Base-by-base conservation (phyloP, 2,329 filamentous ascomycete genomes). In the Calonectria pseudoturangicola region DNA sequence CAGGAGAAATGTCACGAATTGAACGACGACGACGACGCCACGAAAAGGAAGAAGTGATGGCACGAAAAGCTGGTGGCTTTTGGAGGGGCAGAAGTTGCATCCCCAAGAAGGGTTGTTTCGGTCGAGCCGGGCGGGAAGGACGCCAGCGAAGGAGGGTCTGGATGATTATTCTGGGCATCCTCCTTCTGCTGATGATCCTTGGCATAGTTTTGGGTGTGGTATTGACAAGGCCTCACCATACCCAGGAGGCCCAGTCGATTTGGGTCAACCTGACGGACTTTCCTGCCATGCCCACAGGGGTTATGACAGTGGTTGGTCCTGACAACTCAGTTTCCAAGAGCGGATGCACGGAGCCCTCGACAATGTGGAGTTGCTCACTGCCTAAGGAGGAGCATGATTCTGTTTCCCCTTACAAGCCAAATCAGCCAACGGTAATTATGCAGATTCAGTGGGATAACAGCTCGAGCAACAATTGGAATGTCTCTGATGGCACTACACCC, bases 231-330 rank as follows among this genome's bases (percentile, higher is more conserved):
- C 76, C 75, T 15, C 77, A 80, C 21, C 41, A 71, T n/a, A 51
- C 76, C 12, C 50, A 75, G n/a, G 76, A 78, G 63, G 65, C 75
- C 10, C 84, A 84, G n/a, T 87, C 86, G 1, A 86, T 87, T 65
- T 98, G 95, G 93, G 88, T 98, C 70, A 98, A 98, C 81, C 83
- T 97, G 73, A 97, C 96, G 1, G 92, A 92, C 64, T 98, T 94
- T 77, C 96, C 96, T 21, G 93, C 95, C 0, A 94, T 98, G 79
- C 95, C 94, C 2, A 96, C 94, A 0, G 96, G 96, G 0, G 89
- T 96, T 21, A 89, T 94, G 73, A 97, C 95, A 0, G 89, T 98
- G 18, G 90, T 94, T 18, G 93, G 93, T 6, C 91, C 95, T 0
- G 90, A 94, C 76, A 92, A 93, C 63, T 89, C 89, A 0, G 85